Percentiles rank a stretch among this genome's conserved stretches.
These are phyloP conservation scores for Uromyces viciae-fabae DNA, from an alignment of 1,284 basidiomycete species.

Conservation along the genomic window DNA sequence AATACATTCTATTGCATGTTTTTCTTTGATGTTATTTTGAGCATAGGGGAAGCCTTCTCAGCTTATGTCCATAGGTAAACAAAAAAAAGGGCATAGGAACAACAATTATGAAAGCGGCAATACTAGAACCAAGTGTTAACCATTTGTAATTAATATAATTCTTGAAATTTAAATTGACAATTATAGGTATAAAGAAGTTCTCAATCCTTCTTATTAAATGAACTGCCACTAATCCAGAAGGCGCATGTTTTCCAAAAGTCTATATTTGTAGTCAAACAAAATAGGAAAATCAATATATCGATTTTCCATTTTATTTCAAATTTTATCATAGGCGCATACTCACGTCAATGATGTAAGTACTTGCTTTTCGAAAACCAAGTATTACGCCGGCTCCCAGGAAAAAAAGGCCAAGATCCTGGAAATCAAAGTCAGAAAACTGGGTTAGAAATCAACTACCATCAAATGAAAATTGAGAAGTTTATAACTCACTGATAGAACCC, in stretches of 20 bases:
- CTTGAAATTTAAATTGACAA: constrained; percentile 24
- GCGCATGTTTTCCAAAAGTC: constrained; percentile 24
- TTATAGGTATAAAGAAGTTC: constrained; percentile 22
- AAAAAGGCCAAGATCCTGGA: constrained; percentile 26
- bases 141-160: background rate
- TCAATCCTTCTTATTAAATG: constrained; percentile 21
- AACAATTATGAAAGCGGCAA: background rate
- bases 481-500: background rate
- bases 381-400: constrained; percentile 26
- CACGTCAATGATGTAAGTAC: constrained; percentile 36
- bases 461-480: background rate
- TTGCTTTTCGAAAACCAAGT: constrained; percentile 17
- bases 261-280: background rate
- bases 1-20: too few relatives aligned
- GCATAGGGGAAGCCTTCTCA: background rate
- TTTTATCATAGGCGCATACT: background rate
- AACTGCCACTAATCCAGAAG: constrained; percentile 15
- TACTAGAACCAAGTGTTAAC: background rate
- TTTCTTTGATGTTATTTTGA: too few relatives aligned
- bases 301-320: background rate
- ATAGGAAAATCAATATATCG: background rate
- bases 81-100: constrained; percentile 1
- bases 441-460: background rate
- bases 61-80: constrained; percentile 1
- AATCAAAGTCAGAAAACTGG: background rate